Base-by-base conservation (phyloP, 768 basidiomycete genomes). In the Trametes meyenii region DNA sequence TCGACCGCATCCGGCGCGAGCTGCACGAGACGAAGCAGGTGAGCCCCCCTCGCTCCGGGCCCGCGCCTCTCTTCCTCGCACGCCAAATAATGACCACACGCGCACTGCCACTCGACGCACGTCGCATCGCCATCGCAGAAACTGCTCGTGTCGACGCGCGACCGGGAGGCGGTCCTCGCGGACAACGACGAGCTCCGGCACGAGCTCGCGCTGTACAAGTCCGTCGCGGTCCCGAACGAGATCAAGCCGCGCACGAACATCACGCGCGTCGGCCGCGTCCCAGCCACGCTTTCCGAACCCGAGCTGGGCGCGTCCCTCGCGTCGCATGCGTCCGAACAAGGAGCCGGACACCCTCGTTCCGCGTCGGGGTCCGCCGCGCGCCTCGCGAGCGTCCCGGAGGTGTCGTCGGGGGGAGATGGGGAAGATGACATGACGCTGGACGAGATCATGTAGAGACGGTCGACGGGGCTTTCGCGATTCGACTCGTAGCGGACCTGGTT, bases 11-110 rank as follows among this genome's bases (percentile, higher is more conserved):
- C 54, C 81, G 94, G 38, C 77, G 82, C 58, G 94, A 96, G 70
- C 76, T 96, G 50, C 85, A 91, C 2, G 87, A 92, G 57, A 80
- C 83, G 5, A 94, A 93, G 73, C 89, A 92, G 74, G 94, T 92
- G 62, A 61, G 87, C 49, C 29, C 29, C 29, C 29, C 29, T 3
- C 29, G 29, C 36, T n/a, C n/a, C n/a, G n/a, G n/a, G n/a, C n/a
- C n/a, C n/a, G 39, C 24, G 5, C 43, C 21, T 49, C 10, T 21
- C n/a, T 10, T 35, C 21, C 10, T 38, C 1, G 14, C 16, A 35
- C 23, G 19, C 24, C n/a, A 12, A 0, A 2, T 33, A 33, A 12
- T 35, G 12, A 3, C 24, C 40, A 38, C 17, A 23, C 11, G 6
- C 11, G 16, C 14, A 43, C 14, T 19, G 4, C 3, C 35, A 1